Evolutionary conservation across 805 yeast species (phyloP), one percentile per base, ranked within the genome.

Genomic region (Candida sakaeoensis): DNA sequence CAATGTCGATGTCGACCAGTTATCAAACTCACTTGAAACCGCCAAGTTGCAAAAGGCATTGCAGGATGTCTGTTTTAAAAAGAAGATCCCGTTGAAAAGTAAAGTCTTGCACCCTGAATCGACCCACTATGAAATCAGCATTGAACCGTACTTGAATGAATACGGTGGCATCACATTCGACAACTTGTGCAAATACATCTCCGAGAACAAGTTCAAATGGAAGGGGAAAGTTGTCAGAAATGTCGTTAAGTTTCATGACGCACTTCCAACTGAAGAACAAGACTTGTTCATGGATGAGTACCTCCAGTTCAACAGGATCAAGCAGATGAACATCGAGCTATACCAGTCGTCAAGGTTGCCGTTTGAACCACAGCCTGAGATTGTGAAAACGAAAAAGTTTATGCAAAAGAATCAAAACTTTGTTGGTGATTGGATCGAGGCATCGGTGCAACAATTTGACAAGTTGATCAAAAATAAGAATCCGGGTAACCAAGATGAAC

Each of bases 301-400:
- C 42, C 41, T 46, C 12, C 36, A 34, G 3, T 58, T 51, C 48
- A 57, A 57, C 43, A 39, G 34, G 21, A 16, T 31, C 10, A 60
- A 57, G 39, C 68, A 67, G 39, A 40, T 51, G n/a, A 40, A 51
- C 13, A 46, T 66, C 2, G 73, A 67, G 41, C 39, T 44, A 1
- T 42, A 36, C 19, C 33, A 26, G 53, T 25, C 50, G 5, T 34
- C 37, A 15, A 24, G 37, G 17, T 16, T 34, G 13, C 17, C 37
- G 12, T 6, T 24, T 19, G 30, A 34, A 23, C 36, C 36, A 23
- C 19, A 15, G 7, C 17, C 18, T 4, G 18, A 13, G 5, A 9
- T 8, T 10, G 18, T 13, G 8, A 13, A 28, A 14, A 5, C 17
- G 17, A 13, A 10, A 13, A 34, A 24, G 10, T 33, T 23, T 22